Conservation (phyloP, 2,329 filamentous ascomycete genomes). For the Trichoderma oligosporum region DNA sequence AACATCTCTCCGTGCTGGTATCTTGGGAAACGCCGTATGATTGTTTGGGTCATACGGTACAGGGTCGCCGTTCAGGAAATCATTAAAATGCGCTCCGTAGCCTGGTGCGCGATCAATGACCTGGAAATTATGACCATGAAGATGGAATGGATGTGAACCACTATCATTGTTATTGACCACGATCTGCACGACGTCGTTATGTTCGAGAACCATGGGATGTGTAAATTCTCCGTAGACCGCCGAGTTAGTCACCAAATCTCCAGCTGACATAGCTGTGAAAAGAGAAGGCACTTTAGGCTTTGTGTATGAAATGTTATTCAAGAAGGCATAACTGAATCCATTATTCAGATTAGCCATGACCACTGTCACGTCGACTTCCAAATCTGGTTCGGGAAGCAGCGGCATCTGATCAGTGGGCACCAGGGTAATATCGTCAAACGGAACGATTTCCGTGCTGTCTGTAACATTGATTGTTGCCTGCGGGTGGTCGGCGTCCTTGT, state of each 20-base stretch:
- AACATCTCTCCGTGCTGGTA: constrained; percentile 50
- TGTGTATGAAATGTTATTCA: constrained; percentile 63
- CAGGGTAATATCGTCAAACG: constrained; percentile 54
- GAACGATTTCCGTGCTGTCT: constrained; percentile 46
- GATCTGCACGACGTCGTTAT: constrained; percentile 19
- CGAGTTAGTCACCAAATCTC: constrained; percentile 23
- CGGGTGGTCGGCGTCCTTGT: constrained; percentile 24
- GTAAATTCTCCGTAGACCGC: constrained; percentile 33
- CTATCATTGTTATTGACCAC: constrained; percentile 12
- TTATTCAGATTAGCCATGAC: constrained; percentile 52
- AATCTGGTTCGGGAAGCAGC: constrained; percentile 47
- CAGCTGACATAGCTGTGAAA: constrained; percentile 61
- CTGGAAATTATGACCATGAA: constrained; percentile 37
- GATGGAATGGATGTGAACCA: constrained; percentile 35
- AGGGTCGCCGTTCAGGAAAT: constrained; percentile 5
- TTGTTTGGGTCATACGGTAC: constrained; percentile 13
- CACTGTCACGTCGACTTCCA: constrained; percentile 47
- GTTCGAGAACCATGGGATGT: constrained; percentile 34
- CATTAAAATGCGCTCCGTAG: constrained; percentile 3
- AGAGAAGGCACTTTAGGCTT: constrained; percentile 63
- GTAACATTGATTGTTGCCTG: constrained; percentile 24
- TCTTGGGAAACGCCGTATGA: constrained; percentile 24
- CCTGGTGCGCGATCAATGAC: constrained; percentile 19
- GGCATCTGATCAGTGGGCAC: constrained; percentile 51
- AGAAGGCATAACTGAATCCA: constrained; percentile 50